Evolutionary conservation across 345 rosid species (phyloP).

Genomic region (Melaleuca alternifolia): DNA sequence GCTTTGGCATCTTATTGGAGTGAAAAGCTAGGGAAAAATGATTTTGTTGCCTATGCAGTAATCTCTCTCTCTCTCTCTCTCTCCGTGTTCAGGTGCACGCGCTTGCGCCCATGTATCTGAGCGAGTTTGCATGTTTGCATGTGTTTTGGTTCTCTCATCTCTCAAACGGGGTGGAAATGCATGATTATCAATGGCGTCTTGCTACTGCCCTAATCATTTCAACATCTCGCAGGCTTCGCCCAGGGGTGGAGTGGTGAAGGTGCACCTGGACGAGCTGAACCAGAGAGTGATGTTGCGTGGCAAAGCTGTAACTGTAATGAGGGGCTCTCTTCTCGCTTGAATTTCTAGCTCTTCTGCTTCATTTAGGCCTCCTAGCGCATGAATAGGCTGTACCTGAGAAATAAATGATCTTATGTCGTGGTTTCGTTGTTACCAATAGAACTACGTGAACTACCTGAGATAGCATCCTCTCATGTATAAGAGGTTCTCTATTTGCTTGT

Average conservation of each 20-base stretch:
- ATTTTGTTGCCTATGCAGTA: conserved; percentile 55
- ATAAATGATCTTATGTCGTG: neutral
- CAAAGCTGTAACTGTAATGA: conserved; percentile 54
- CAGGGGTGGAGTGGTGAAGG: conserved; percentile 46
- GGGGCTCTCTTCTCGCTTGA: conserved; percentile 52
- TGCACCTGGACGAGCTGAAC: conserved; percentile 38
- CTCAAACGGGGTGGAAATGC: neutral
- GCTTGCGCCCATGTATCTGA: too few relatives aligned
- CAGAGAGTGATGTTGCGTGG: conserved; percentile 57
- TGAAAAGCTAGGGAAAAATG: conserved; percentile 36
- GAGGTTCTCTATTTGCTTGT: neutral
- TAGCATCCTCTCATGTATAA: neutral
- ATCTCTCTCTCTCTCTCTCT: neutral
- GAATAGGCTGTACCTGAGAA: neutral
- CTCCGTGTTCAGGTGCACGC: neutral
- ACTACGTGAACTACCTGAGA: too few relatives aligned
- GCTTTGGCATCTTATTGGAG: conserved; percentile 66
- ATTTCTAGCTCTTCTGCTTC: neutral
- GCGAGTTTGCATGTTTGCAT: too few relatives aligned
- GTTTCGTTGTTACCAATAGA: neutral
- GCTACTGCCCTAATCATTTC: too few relatives aligned
- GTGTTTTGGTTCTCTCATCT: too few relatives aligned
- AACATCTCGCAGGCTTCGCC: conserved; percentile 50
- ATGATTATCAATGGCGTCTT: neutral
- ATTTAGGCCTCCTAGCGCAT: neutral